Conservation (phyloP, 2,329 filamentous ascomycete genomes). For the Karstenula rhodostoma region DNA sequence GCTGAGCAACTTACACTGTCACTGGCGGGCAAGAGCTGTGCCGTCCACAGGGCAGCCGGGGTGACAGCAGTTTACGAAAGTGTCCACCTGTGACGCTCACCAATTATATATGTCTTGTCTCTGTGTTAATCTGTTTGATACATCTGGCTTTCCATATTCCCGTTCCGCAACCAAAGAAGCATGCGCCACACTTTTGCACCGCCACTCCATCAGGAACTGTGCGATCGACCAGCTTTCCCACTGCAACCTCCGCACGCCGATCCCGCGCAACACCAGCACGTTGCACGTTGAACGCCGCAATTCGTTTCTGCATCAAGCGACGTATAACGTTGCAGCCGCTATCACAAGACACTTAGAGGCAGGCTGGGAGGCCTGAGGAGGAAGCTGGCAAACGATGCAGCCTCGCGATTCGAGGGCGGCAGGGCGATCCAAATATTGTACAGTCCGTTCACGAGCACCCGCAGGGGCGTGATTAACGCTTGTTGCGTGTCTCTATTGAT, state of each 20-base stretch:
- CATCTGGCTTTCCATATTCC: too few relatives aligned
- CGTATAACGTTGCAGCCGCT: neutral
- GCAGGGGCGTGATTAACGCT: neutral
- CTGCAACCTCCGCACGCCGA: conserved; percentile 4
- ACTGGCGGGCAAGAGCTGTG: neutral
- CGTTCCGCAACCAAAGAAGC: too few relatives aligned
- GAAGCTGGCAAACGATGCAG: neutral
- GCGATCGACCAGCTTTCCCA: neutral
- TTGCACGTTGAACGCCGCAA: neutral
- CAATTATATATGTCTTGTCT: too few relatives aligned
- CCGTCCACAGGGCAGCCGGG: too few relatives aligned
- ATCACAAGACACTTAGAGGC: neutral
- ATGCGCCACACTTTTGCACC: neutral
- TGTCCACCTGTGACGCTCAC: too few relatives aligned
- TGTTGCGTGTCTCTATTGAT: conserved; percentile 3
- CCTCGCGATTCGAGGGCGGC: conserved; percentile 2
- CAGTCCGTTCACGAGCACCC: neutral
- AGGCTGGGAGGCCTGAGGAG: neutral
- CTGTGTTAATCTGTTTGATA: too few relatives aligned
- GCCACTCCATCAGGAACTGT: neutral
- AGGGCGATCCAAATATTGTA: neutral
- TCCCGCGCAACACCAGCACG: neutral
- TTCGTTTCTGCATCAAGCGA: neutral
- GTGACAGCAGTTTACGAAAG: too few relatives aligned
- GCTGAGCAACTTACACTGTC: neutral